Evolutionary conservation across 768 basidiomycete species (phyloP), one percentile per base, ranked within the genome.

Genomic region (Tylopilus plumbeoviolaceoides): DNA sequence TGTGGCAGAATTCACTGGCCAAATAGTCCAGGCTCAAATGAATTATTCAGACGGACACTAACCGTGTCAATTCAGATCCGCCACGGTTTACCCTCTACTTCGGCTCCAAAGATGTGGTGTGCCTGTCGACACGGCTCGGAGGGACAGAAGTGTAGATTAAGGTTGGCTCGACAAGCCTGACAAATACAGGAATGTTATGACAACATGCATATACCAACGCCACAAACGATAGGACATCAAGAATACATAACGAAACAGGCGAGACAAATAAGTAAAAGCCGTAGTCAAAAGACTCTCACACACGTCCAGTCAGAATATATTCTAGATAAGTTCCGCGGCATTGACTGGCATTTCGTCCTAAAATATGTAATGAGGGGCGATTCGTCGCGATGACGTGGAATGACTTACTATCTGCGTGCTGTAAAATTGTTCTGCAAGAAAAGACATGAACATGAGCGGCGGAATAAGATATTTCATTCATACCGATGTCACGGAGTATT

Each of bases 271-370:
- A 20, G 35, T 42, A 44, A 48, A 48, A 39, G 30, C 21, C 20
- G 25, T 30, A 43, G 54, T 47, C 51, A 33, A 52, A 47, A 31
- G 45, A 31, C 45, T 44, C 43, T 39, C 53, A 42, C 31, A 42
- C 40, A 27, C n/a, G n/a, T 45, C 23, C 21, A 40, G 11, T 30
- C 20, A 42, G 30, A 28, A 50, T 35, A 56, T 39, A 46, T 50
- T 48, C 79, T 80, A 97, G 65, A 98, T 95, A 55, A 97, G 84
- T 71, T 98, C 95, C 43, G 95, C 95, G 53, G 95, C 95, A 70
- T 98, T 97, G 55, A 97, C 89, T 7, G 91, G 95, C 95, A 98
- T 98, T 79, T 98, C 95, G 65, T 97, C 94, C 88, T 97, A 65
- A 54, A 48, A 59, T 61, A 58, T 53, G 46, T 31, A 49, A 69